phyloP scores from a whole-genome alignment of 345 rosid genomes.

The Bruguiera parviflora region DNA sequence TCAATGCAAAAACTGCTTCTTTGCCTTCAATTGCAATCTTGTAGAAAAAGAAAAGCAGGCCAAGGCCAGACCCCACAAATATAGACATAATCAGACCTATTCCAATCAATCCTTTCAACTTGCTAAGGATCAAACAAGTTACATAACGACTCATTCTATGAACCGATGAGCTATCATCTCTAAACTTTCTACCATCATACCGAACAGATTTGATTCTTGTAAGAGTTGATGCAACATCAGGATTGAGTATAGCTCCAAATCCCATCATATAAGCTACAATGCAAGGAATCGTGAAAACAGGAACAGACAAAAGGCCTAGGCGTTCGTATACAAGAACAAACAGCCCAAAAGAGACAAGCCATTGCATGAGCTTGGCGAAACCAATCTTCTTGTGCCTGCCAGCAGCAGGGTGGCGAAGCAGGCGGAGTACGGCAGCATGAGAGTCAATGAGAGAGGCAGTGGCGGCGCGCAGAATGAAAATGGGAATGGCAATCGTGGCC shows the following conservation, averaged over 20 bases:
- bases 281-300: no score
- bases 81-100: conserved; percentile 4
- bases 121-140: background rate
- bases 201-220: no score
- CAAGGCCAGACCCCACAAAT: background rate
- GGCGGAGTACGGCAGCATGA: background rate
- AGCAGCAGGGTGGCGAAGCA: background rate
- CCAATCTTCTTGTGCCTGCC: background rate
- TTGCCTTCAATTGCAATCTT: conserved; percentile 17
- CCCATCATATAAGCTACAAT: no score
- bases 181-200: background rate
- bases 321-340: conserved; percentile 7
- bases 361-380: conserved; percentile 4
- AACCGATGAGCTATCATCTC: background rate
- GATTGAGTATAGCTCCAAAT: no score
- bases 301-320: background rate
- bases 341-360: conserved; percentile 3
- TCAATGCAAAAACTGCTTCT: conserved; percentile 7
- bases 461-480: background rate
- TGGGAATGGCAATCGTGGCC: background rate
- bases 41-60: conserved; percentile 8
- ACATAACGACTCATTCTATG: background rate
- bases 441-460: background rate
- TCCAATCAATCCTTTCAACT: conserved; percentile 1
- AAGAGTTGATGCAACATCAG: no score